Evolutionary conservation across 352 stramenopile species (phyloP).

Genomic region (Thalassiosira exigua): DNA sequence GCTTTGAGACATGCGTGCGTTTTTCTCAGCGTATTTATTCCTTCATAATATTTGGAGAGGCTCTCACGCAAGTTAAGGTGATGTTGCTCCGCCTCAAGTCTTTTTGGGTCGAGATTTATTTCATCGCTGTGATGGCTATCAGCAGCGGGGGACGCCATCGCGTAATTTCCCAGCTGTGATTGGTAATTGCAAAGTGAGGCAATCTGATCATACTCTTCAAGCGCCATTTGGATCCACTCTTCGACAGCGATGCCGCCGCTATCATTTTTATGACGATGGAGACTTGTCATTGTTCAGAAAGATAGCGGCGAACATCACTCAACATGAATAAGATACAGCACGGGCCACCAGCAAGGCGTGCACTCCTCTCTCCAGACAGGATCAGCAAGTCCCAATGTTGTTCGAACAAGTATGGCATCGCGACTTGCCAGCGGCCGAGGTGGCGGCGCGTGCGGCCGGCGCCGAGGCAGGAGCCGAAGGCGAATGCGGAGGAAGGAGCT

Average conservation of each 20-base stretch:
- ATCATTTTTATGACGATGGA: no score
- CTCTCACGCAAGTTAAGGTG: conserved; percentile 21
- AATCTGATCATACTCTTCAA: conserved; percentile 56
- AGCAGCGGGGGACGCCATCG: neutral
- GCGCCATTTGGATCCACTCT: conserved; percentile 43
- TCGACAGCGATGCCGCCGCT: neutral
- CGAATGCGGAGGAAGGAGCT: no score
- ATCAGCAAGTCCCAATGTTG: no score
- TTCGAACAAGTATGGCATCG: no score
- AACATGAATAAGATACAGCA: no score
- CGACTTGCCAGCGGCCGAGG: no score
- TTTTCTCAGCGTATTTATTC: conserved; percentile 47
- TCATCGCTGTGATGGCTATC: neutral
- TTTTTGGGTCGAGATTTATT: conserved; percentile 18
- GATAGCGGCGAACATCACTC: no score
- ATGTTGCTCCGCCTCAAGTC: conserved; percentile 20
- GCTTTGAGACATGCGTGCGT: conserved; percentile 44
- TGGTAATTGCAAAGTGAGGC: conserved; percentile 47
- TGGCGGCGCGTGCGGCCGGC: no score
- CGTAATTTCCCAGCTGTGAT: conserved; percentile 37
- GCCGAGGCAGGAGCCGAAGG: no score
- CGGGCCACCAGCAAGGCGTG: no score
- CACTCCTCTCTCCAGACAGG: no score
- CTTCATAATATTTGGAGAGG: conserved; percentile 30
- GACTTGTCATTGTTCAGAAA: no score